Conservation (phyloP, 140 eudicot species). For the Erigeron philadelphicus region DNA sequence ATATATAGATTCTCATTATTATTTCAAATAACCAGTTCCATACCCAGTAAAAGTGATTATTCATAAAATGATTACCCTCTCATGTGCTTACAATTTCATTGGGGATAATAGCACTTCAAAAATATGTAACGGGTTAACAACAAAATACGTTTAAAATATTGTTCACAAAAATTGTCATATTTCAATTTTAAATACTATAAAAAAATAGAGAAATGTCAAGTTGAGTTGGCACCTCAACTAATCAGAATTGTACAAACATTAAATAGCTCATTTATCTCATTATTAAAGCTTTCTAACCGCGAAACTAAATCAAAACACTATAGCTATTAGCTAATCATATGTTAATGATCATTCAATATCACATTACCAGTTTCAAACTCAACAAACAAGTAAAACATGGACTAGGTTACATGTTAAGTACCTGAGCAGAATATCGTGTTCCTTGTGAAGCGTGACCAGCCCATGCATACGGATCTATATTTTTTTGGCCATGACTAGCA, state of each 20-base stretch:
- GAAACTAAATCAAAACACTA: conserved; percentile 2
- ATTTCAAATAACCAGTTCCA: no score
- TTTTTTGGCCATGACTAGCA: conserved; percentile 75
- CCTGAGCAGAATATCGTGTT: conserved; percentile 85
- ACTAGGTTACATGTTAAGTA: conserved; percentile 22
- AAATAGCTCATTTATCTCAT: background rate
- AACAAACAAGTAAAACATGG: conserved; percentile 1
- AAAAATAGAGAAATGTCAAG: no score
- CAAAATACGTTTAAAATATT: no score
- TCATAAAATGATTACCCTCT: no score
- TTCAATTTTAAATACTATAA: no score
- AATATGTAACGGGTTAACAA: no score
- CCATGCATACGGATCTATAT: conserved; percentile 83
- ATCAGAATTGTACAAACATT: no score
- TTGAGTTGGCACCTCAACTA: no score
- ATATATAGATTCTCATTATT: background rate
- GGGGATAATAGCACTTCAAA: no score
- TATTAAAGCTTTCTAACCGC: background rate
- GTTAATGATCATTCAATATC: background rate
- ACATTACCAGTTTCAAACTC: conserved; percentile 1
- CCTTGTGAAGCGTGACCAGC: conserved; percentile 54
- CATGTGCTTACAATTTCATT: no score
- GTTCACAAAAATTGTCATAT: no score
- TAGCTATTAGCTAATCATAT: background rate
- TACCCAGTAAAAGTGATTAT: no score